phyloP scores from a whole-genome alignment of 371 early-diverging fungal genomes.

The Zopfochytrium polystomum region DNA sequence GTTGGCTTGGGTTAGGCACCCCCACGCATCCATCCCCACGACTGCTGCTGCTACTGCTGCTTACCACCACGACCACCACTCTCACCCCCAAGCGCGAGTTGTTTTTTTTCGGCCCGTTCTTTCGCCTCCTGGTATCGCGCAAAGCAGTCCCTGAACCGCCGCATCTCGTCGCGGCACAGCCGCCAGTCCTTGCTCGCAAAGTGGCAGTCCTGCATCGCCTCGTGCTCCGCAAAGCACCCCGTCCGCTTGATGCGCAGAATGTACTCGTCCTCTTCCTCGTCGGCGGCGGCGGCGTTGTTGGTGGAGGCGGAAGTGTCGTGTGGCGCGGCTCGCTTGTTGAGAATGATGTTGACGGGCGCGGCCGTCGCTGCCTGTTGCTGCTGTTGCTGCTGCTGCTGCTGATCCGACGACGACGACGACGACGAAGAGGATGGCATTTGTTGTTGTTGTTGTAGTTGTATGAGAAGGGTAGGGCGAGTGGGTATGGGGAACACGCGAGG shows the following conservation, averaged over 20 bases:
- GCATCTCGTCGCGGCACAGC: conserved; percentile 64
- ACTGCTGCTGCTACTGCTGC: too few species aligned
- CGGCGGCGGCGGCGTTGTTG: conserved; percentile 1
- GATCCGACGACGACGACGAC: too few species aligned
- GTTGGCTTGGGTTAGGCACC: too few species aligned
- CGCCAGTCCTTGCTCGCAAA: conserved; percentile 72
- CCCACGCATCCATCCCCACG: too few species aligned
- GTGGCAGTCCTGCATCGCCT: conserved; percentile 65
- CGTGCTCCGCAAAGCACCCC: conserved; percentile 70
- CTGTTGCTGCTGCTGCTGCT: too few species aligned
- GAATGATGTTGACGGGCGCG: conserved; percentile 1
- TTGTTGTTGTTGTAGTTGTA: too few species aligned
- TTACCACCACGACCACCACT: too few species aligned
- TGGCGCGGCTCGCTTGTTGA: neutral
- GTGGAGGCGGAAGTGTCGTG: neutral
- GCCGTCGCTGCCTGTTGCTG: neutral
- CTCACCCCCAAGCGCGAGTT: too few species aligned
- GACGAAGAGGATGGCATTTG: too few species aligned
- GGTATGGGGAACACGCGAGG: too few species aligned
- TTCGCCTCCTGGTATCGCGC: neutral
- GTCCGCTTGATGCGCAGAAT: conserved; percentile 31
- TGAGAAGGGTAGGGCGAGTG: too few species aligned
- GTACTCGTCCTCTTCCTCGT: conserved; percentile 42
- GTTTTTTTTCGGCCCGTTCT: conserved; percentile 1
- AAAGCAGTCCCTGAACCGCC: conserved; percentile 63